Percentiles rank a stretch among this genome's conserved stretches.
Conservation (phyloP, 2,329 filamentous ascomycete genomes). For the Balansia obtecta region DNA sequence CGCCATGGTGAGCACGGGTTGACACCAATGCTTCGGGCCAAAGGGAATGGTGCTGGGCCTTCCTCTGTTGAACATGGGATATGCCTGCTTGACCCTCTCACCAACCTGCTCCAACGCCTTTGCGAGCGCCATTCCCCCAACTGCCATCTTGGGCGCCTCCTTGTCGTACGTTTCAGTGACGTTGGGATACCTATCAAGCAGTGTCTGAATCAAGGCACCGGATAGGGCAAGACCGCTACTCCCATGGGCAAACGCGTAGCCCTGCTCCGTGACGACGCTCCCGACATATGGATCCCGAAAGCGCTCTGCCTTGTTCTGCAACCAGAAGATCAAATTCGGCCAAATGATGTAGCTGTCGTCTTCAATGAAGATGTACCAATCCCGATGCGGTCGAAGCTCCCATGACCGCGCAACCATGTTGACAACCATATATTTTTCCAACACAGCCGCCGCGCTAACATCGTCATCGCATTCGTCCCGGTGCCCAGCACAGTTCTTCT, state of each 20-base stretch:
- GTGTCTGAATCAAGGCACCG: slow-evolving; percentile 35
- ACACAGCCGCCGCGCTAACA: slow-evolving; percentile 31
- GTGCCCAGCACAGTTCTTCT: slow-evolving; percentile 32
- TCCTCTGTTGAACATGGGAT: slow-evolving; percentile 44
- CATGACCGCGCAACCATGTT: slow-evolving; percentile 45
- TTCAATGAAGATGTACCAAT: slow-evolving; percentile 50
- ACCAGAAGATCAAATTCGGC: slow-evolving; percentile 38
- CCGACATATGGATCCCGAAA: slow-evolving; percentile 36
- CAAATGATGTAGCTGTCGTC: slow-evolving; percentile 47
- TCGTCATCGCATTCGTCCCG: slow-evolving; percentile 29
- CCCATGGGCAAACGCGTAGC: slow-evolving; percentile 40
- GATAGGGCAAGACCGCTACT: slow-evolving; percentile 46
- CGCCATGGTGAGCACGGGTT: slow-evolving; percentile 45
- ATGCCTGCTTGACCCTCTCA: slow-evolving; percentile 28
- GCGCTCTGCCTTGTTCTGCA: slow-evolving; percentile 30
- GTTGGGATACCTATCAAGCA: slow-evolving; percentile 30
- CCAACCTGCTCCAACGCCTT: slow-evolving; percentile 32
- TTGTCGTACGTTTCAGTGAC: slow-evolving; percentile 34
- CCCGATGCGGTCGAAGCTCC: slow-evolving; percentile 35
- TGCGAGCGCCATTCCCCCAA: slow-evolving; percentile 40
- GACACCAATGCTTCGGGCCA: slow-evolving; percentile 38
- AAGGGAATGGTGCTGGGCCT: slow-evolving; percentile 39
- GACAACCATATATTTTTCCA: slow-evolving; percentile 51
- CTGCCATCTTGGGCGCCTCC: slow-evolving; percentile 31
- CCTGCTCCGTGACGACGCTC: slow-evolving; percentile 33